Base-by-base conservation (phyloP, 139 green algal species). In the Chlamydomonas sphaeroides region DNA sequence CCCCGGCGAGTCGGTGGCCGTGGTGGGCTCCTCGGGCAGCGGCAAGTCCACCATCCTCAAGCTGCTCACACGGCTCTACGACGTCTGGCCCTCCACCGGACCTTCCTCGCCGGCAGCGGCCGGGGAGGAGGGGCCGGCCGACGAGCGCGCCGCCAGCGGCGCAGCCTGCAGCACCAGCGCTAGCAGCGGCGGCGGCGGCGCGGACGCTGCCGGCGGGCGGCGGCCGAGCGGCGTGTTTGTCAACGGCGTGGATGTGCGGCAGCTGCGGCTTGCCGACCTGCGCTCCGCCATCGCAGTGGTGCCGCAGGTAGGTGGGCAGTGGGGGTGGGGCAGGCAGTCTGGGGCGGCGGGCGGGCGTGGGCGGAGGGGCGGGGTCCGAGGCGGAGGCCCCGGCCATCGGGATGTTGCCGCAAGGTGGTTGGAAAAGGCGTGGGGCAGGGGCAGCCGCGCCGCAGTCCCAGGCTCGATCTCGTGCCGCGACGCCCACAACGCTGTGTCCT, bases 41-140 rank as follows among this genome's bases (percentile, higher is more conserved):
- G 88, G 97, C 83, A 99, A 99, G 83, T 94, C 85, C 72, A 98
- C 95, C 3, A 91, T 98, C 28, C 88, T 99, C 5, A 86, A 86
- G 65, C 92, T 99, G 8, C 38, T 96, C 20, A 90, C 92, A 38
- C 88, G 93, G 25, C 86, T 96, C 56, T 97, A 96, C 86, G 93
- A 97, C 56, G 79, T 88, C 14, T n/a, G 0, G 89, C 45, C 45
- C 11, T 10, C n/a, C n/a, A n/a, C 56, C 21, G 56, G 56, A 21
- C 21, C 56, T 32, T n/a, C n/a, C n/a, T n/a, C n/a, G n/a, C n/a
- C n/a, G 11, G 45, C 45, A 21, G 45, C 11, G 45, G 45, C 45
- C 30, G 59, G 7, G 59, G 59, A 15, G 59, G 30, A 26, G 28
- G 59, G 30, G 59, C 8, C 28, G 30, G 59, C 10, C 28, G 59